Conservation (phyloP, 73 alveolate genomes). For the Paramecium pentaurelia region DNA sequence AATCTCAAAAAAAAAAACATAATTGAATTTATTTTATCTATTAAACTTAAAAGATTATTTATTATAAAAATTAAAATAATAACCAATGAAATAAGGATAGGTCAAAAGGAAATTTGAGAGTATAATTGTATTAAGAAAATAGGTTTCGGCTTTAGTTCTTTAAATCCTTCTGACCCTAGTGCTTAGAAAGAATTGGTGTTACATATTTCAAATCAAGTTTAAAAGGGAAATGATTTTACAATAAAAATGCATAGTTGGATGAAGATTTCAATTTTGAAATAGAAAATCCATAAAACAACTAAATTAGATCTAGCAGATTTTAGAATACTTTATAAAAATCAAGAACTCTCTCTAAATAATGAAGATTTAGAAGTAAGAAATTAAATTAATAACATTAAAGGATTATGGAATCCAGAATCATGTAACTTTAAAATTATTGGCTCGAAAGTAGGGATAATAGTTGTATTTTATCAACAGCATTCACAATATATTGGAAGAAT, state of each 20-base stretch:
- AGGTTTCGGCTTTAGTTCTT: slow-evolving; percentile 44
- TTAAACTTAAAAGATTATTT: background rate
- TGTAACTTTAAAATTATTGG: background rate
- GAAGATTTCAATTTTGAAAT: slow-evolving; percentile 13
- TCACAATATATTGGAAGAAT: background rate
- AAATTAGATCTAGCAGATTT: slow-evolving; percentile 46
- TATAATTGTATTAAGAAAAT: background rate
- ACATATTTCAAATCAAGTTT: background rate
- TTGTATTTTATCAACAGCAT: background rate
- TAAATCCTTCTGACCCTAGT: slow-evolving; percentile 21
- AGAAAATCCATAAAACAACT: background rate
- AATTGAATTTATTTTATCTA: background rate
- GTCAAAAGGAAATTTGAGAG: slow-evolving; percentile 53
- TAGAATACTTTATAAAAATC: background rate
- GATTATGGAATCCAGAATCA: background rate
- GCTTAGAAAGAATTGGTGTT: background rate
- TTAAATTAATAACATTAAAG: too few species aligned
- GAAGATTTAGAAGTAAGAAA: background rate
- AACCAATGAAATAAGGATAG: background rate
- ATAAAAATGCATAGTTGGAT: slow-evolving; percentile 28
- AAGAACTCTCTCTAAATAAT: background rate
- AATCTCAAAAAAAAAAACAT: background rate
- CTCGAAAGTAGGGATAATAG: background rate
- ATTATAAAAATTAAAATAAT: background rate
- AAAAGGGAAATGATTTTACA: slow-evolving; percentile 6